Conservation (phyloP, 1,284 basidiomycete genomes). For the Rhodotorula sp. region DNA sequence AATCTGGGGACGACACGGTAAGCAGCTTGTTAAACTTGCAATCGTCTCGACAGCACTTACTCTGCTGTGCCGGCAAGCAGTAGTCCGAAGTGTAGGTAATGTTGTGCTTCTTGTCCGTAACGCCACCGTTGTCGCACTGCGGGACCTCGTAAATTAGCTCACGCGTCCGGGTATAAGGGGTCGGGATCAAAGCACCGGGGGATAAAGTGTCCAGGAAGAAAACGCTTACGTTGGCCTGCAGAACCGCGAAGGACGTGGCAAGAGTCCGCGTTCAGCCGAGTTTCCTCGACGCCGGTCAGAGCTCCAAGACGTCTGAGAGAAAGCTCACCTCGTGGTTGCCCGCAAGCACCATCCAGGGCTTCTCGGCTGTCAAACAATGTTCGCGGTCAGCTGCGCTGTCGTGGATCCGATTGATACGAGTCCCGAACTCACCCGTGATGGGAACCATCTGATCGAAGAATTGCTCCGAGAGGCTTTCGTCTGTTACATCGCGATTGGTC, state of each 20-base stretch:
- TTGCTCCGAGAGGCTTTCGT: slow-evolving; percentile 46
- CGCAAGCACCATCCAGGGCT: slow-evolving; percentile 39
- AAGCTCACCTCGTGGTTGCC: slow-evolving; percentile 23
- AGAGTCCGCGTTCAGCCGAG: no score
- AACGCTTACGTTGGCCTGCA: background rate
- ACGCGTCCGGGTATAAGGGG: background rate
- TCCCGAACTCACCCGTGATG: slow-evolving; percentile 21
- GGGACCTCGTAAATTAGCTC: background rate
- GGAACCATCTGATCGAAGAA: slow-evolving; percentile 47
- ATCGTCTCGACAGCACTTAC: slow-evolving; percentile 22
- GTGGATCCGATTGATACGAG: background rate
- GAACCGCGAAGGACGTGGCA: background rate
- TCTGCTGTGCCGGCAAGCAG: slow-evolving; percentile 40
- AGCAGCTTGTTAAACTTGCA: background rate
- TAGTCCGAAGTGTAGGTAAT: slow-evolving; percentile 41
- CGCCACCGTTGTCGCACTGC: slow-evolving; percentile 34
- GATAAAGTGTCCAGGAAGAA: no score
- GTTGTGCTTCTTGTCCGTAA: slow-evolving; percentile 35
- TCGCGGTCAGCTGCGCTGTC: background rate
- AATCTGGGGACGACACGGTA: background rate
- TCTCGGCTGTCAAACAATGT: slow-evolving; percentile 14
- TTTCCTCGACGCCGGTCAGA: no score
- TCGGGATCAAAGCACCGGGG: no score
- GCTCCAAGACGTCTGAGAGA: background rate
- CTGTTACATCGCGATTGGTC: background rate